phyloP scores from a whole-genome alignment of 1,284 basidiomycete species.

The Rhodotorula sp. region DNA sequence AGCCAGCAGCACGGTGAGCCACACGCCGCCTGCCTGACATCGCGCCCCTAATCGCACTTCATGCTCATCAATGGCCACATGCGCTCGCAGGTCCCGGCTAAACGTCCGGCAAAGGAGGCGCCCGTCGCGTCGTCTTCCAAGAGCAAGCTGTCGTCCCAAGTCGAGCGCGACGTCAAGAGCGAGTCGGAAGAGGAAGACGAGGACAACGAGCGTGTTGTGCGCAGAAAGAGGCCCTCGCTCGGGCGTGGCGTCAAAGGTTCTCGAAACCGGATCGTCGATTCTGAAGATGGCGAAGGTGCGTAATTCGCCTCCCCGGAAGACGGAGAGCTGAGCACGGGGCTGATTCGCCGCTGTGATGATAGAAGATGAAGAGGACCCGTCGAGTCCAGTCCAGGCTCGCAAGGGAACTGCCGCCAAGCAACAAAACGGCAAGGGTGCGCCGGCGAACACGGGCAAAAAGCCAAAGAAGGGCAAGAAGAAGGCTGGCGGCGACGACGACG shows the following conservation, averaged over 20 bases:
- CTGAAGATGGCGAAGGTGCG: conserved; percentile 37
- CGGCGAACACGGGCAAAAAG: background rate
- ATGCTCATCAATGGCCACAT: background rate
- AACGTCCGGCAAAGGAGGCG: conserved; percentile 12
- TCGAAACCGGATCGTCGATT: conserved; percentile 27
- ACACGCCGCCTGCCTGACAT: background rate
- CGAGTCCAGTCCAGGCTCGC: background rate
- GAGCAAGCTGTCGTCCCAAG: background rate
- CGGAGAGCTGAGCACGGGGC: background rate
- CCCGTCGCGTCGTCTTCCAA: background rate
- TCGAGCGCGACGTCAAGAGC: background rate
- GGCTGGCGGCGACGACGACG: conserved; percentile 28
- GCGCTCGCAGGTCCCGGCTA: conserved; percentile 14
- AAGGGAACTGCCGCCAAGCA: conserved; percentile 17
- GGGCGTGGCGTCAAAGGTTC: conserved; percentile 5
- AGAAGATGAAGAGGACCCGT: background rate
- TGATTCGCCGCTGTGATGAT: background rate
- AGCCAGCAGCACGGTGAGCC: conserved; percentile 11
- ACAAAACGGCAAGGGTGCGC: background rate
- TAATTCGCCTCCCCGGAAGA: too few species aligned
- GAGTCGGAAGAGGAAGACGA: conserved; percentile 19
- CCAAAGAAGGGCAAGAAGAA: conserved; percentile 18
- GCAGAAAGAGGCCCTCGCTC: conserved; percentile 18
- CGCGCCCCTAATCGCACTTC: background rate
- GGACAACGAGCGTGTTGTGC: conserved; percentile 17